A percentile compares a stretch with the other conserved stretches of the same genome.
Conservation (phyloP, 140 eudicot genomes). For the Ambrosia hybrid region DNA sequence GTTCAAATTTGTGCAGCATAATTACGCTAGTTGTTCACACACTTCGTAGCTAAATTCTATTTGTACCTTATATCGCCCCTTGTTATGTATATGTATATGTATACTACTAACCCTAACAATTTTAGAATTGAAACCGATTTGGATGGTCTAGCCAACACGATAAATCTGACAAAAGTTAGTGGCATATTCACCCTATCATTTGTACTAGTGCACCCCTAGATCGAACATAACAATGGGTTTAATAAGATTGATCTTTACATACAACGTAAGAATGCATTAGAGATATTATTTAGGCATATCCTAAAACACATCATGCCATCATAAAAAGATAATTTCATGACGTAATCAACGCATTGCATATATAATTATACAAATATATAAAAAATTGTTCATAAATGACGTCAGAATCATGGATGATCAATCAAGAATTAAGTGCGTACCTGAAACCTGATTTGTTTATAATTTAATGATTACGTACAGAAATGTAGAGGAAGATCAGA, state of each 20-base stretch:
- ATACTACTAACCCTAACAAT: neutral
- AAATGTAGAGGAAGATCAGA: conserved; percentile 25
- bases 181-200: neutral
- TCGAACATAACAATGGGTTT: conserved; percentile 4
- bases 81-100: neutral
- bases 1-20: neutral
- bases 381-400: conserved; percentile 12
- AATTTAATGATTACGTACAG: conserved; percentile 12
- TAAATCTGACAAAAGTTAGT: neutral
- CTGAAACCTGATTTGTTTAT: conserved; percentile 23
- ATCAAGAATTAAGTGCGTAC: conserved; percentile 20
- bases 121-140: neutral
- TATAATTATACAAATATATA: neutral
- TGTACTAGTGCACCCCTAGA: neutral
- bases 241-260: conserved; percentile 3
- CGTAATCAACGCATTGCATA: conserved; percentile 10
- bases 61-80: neutral
- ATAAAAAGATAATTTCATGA: neutral
- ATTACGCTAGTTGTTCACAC: neutral
- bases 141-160: neutral
- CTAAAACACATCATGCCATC: conserved; percentile 12
- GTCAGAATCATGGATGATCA: conserved; percentile 17
- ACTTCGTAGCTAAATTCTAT: no score
- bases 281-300: neutral
- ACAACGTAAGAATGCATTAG: conserved; percentile 10